Evolutionary conservation across 768 basidiomycete species (phyloP).

Genomic region (Coprinopsis marcescibilis): DNA sequence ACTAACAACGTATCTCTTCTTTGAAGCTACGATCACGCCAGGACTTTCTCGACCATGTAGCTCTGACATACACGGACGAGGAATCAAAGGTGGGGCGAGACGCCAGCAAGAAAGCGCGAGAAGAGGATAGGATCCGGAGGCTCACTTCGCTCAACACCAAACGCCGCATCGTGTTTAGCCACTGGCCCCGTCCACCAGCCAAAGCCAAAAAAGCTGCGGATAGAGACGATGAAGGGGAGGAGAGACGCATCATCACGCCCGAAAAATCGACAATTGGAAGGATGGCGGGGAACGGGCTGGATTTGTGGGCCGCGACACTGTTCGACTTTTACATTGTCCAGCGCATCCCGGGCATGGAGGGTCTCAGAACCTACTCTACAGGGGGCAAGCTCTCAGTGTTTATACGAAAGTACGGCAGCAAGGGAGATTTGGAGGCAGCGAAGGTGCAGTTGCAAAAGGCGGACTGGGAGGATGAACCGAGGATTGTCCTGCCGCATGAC

Average conservation of each 20-base stretch:
- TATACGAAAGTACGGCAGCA: constrained; percentile 31
- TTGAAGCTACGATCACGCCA: no score
- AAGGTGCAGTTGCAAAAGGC: constrained; percentile 27
- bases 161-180: neutral
- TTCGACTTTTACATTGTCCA: constrained; percentile 33
- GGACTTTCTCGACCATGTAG: no score
- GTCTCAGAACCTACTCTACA: constrained; percentile 20
- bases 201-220: neutral
- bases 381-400: constrained; percentile 32
- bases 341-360: constrained; percentile 16
- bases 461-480: constrained; percentile 30
- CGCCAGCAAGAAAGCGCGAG: no score
- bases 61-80: no score
- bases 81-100: no score
- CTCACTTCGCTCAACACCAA: no score
- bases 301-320: constrained; percentile 38
- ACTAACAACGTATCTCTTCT: no score
- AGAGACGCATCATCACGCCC: neutral
- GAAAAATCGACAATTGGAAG: neutral
- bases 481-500: constrained; percentile 23
- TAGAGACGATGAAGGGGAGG: neutral
- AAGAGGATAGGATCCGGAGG: no score
- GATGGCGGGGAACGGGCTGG: constrained; percentile 15
- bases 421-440: constrained; percentile 17
- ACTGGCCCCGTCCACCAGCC: neutral